These are phyloP conservation scores for Pichia sp. DNA, from an alignment of 1,139 yeast genomes.

Conservation along the genomic window DNA sequence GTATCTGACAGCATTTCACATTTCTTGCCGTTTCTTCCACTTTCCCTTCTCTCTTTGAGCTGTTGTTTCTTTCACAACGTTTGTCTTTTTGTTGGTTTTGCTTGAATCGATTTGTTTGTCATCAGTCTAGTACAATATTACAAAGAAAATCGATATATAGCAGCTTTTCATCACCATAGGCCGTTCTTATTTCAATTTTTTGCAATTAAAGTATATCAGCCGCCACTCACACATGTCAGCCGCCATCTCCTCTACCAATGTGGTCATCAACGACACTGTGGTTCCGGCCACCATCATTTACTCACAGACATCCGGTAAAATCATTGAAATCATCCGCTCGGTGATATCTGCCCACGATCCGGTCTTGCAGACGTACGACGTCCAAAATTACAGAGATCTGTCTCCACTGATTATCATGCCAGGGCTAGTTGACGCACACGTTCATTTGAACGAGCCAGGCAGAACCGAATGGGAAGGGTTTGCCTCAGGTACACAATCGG, in stretches of 20 bases:
- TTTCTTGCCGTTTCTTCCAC: too few relatives aligned
- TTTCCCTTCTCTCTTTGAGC: too few relatives aligned
- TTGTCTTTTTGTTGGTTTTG: too few relatives aligned
- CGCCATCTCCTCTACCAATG: constrained; percentile 62
- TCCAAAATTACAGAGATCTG: constrained; percentile 40
- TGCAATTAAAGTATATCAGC: too few relatives aligned
- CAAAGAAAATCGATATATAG: too few relatives aligned
- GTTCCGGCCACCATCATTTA: constrained; percentile 63
- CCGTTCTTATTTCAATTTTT: too few relatives aligned
- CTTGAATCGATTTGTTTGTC: too few relatives aligned
- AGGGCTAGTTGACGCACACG: constrained; percentile 90
- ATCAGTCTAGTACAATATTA: too few relatives aligned
- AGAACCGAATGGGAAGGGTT: constrained; percentile 96
- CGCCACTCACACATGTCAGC: constrained; percentile 35
- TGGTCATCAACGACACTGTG: constrained; percentile 43
- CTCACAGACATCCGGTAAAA: constrained; percentile 57
- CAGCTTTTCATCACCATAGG: too few relatives aligned
- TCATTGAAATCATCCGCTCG: constrained; percentile 38
- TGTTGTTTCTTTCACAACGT: too few relatives aligned
- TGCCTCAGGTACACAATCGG: constrained; percentile 86
- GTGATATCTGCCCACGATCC: constrained; percentile 33
- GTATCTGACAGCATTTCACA: too few relatives aligned
- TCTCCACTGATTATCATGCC: constrained; percentile 70
- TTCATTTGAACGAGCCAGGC: constrained; percentile 90
- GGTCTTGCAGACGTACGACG: constrained; percentile 33